Conservation (phyloP, 2,329 filamentous ascomycete genomes). For the Cytospora piceicola region DNA sequence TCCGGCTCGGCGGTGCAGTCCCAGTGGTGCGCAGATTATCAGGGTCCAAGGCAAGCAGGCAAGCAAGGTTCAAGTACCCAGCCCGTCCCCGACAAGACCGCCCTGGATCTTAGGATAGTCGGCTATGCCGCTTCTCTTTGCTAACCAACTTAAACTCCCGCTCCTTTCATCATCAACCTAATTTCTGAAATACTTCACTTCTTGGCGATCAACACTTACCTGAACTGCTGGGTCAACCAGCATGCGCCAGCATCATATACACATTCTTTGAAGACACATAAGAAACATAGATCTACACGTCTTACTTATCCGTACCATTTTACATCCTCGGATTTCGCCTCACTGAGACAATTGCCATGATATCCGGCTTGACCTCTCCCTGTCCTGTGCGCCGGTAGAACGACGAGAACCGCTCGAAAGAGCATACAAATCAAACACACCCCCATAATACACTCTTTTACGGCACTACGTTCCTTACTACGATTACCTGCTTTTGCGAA, state of each 20-base stretch:
- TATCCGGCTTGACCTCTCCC: conserved; percentile 1
- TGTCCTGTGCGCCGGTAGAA: conserved; percentile 21
- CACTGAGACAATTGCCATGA: conserved; percentile 18
- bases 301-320: neutral
- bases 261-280: conserved; percentile 1
- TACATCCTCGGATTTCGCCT: neutral
- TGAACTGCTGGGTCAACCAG: conserved; percentile 6
- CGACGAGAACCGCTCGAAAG: conserved; percentile 12
- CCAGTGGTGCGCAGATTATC: neutral
- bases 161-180: neutral
- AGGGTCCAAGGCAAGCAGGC: neutral
- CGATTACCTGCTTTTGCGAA: neutral
- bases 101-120: neutral
- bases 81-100: neutral
- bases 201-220: conserved; percentile 7
- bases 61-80: neutral
- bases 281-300: neutral
- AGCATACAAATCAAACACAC: neutral
- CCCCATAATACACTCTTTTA: neutral
- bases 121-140: neutral
- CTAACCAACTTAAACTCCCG: neutral
- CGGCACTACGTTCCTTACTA: neutral
- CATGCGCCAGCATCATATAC: conserved; percentile 20
- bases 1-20: neutral
- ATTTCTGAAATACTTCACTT: neutral